These are phyloP conservation scores for Tulasnella sp. DNA, from an alignment of 768 basidiomycete species.

Conservation along the genomic window DNA sequence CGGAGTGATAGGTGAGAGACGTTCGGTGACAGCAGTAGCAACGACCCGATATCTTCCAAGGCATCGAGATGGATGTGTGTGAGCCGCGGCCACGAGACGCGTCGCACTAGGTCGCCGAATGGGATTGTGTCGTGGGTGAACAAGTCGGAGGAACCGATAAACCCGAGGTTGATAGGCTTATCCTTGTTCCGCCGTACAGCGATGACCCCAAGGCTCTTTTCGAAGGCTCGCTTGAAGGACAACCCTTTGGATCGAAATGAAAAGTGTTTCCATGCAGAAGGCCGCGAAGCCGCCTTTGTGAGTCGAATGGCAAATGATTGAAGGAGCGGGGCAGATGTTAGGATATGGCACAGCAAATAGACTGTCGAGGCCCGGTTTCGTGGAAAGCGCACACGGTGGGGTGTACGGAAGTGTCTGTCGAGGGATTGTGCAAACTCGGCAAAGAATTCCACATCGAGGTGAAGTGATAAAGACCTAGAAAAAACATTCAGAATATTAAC, in stretches of 20 bases:
- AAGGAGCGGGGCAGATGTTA: not conserved
- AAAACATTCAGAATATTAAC: not conserved
- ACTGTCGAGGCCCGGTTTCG: not conserved
- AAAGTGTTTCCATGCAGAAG: constrained; percentile 12
- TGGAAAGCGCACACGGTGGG: not conserved
- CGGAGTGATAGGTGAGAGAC: constrained; percentile 4
- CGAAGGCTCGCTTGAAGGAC: not conserved
- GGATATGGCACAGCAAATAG: constrained; percentile 5
- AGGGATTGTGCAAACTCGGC: constrained; percentile 4
- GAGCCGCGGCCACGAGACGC: not conserved
- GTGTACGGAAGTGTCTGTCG: constrained; percentile 6
- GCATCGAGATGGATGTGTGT: constrained; percentile 10
- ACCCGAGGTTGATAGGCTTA: too few species aligned
- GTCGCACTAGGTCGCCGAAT: not conserved
- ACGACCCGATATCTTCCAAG: constrained; percentile 5
- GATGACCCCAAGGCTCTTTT: constrained; percentile 1
- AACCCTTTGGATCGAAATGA: not conserved
- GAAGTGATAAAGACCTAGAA: constrained; percentile 4
- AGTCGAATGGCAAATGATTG: constrained; percentile 10
- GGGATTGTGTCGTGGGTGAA: not conserved
- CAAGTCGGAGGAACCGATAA: constrained; percentile 1
- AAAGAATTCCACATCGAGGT: constrained; percentile 13
- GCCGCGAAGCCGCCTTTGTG: constrained; percentile 3
- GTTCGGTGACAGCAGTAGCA: not conserved
- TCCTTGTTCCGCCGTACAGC: not conserved